Percentiles rank a stretch among this genome's conserved stretches.
Conservation (phyloP, 2,329 filamentous ascomycete species). For the Talaromyces sp. region DNA sequence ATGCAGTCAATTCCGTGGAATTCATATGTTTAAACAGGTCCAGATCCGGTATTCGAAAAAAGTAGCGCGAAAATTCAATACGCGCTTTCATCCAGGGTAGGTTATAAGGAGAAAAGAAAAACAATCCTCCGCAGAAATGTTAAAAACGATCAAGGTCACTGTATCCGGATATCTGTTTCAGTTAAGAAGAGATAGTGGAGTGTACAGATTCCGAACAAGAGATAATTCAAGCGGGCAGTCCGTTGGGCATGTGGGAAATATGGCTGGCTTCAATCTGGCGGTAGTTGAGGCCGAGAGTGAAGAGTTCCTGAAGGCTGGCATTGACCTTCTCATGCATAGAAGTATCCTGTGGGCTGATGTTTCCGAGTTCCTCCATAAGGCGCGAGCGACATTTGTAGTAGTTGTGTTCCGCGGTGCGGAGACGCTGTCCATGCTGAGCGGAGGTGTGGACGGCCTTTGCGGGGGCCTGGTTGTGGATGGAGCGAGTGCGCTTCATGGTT, state of each 20-base stretch:
- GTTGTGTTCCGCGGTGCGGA: constrained; percentile 46
- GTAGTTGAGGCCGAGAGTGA: constrained; percentile 46
- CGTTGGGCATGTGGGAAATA: constrained; percentile 37
- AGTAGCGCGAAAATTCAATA: background rate
- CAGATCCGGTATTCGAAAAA: constrained; percentile 6
- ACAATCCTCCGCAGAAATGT: constrained; percentile 4
- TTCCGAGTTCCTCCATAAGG: constrained; percentile 42
- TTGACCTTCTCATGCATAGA: constrained; percentile 49
- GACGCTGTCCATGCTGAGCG: constrained; percentile 42
- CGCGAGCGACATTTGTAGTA: constrained; percentile 46
- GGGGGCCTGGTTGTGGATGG: constrained; percentile 40
- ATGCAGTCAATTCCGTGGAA: background rate
- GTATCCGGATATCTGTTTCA: background rate
- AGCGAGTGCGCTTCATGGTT: constrained; percentile 48
- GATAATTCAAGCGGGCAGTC: constrained; percentile 36
- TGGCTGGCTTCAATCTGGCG: constrained; percentile 47
- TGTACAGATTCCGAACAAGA: background rate
- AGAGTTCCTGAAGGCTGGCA: constrained; percentile 48
- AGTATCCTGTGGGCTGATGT: constrained; percentile 44
- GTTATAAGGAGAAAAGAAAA: background rate
- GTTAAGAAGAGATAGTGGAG: background rate
- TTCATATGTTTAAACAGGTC: constrained; percentile 1
- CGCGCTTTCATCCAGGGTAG: background rate
- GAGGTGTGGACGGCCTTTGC: constrained; percentile 38
- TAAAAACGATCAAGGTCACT: background rate